Percentiles rank a stretch among this genome's conserved stretches.
phyloP scores from a whole-genome alignment of 495 filamentous ascomycete genomes.

The Massariosphaeria phaeospora region DNA sequence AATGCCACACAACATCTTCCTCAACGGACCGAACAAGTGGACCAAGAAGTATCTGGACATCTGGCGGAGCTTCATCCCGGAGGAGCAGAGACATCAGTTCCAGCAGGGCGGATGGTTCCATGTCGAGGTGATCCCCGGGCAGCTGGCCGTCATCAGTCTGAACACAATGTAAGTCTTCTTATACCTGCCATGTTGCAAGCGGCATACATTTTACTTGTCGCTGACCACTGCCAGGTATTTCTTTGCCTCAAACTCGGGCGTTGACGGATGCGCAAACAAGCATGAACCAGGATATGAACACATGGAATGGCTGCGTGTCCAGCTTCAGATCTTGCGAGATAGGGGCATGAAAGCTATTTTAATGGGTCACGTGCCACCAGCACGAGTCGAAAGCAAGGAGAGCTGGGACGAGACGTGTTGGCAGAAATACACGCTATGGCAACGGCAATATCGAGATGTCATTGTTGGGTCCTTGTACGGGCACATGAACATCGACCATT shows the following conservation, averaged over 20 bases:
- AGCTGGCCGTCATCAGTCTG: conserved; percentile 85
- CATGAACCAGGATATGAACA: conserved; percentile 87
- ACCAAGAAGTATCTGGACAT: conserved; percentile 65
- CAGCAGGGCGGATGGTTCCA: conserved; percentile 91
- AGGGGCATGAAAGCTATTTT: conserved; percentile 92
- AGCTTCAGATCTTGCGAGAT: conserved; percentile 73
- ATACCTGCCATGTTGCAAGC: background rate
- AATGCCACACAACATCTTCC: conserved; percentile 91
- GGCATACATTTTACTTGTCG: background rate
- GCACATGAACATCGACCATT: conserved; percentile 99
- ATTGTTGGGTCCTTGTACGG: conserved; percentile 74
- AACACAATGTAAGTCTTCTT: conserved; percentile 65
- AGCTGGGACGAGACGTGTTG: conserved; percentile 94
- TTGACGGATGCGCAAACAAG: conserved; percentile 75
- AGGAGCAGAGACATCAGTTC: conserved; percentile 87
- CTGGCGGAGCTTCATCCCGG: conserved; percentile 85
- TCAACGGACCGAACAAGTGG: conserved; percentile 77
- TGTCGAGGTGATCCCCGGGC: conserved; percentile 81
- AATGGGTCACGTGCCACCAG: conserved; percentile 90
- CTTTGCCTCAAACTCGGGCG: conserved; percentile 83
- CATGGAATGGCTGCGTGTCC: conserved; percentile 93
- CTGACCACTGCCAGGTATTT: conserved; percentile 58
- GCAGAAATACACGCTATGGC: conserved; percentile 94
- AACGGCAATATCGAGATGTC: conserved; percentile 85
- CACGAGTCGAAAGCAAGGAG: conserved; percentile 72